phyloP scores from a whole-genome alignment of 108 stramenopile species.

The Chaetoceros tenuissimus region DNA sequence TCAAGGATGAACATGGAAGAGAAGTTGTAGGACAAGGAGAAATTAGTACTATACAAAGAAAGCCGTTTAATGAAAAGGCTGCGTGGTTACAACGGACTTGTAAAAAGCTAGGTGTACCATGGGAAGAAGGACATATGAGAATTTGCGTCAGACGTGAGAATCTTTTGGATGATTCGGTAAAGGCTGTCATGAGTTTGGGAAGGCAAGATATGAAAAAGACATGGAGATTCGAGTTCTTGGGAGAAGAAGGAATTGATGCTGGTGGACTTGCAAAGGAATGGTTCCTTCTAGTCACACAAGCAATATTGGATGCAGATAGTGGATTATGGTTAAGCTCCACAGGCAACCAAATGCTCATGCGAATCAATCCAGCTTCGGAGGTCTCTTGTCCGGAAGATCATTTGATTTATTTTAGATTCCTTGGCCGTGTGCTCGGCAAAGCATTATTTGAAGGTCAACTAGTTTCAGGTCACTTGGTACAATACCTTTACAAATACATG shows the following conservation, averaged over 20 bases:
- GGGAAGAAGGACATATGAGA: conserved; percentile 86
- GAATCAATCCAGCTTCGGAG: conserved; percentile 76
- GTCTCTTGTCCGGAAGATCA: conserved; percentile 87
- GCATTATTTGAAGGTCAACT: conserved; percentile 96
- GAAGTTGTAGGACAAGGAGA: conserved; percentile 65
- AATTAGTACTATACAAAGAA: conserved; percentile 48
- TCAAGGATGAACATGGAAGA: conserved; percentile 15
- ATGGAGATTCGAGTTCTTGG: conserved; percentile 90
- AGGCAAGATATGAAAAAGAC: conserved; percentile 87
- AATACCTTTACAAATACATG: conserved; percentile 97
- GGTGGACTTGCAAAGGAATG: conserved; percentile 96
- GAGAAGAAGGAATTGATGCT: conserved; percentile 94
- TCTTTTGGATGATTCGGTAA: conserved; percentile 76
- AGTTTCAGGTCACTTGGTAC: conserved; percentile 93
- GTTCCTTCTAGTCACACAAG: conserved; percentile 83
- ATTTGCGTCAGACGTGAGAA: conserved; percentile 61
- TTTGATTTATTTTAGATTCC: conserved; percentile 92
- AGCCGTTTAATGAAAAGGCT: conserved; percentile 63
- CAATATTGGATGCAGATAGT: conserved; percentile 94
- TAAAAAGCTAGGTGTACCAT: conserved; percentile 40
- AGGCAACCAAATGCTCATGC: conserved; percentile 91
- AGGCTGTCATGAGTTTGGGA: conserved; percentile 75
- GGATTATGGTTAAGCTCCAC: conserved; percentile 85
- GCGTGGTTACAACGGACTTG: conserved; percentile 82
- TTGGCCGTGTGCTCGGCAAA: conserved; percentile 93